A percentile compares a stretch with the other conserved stretches of the same genome.
phyloP scores from a whole-genome alignment of 2,329 filamentous ascomycete species.

The Cladobotryum mycophilum region DNA sequence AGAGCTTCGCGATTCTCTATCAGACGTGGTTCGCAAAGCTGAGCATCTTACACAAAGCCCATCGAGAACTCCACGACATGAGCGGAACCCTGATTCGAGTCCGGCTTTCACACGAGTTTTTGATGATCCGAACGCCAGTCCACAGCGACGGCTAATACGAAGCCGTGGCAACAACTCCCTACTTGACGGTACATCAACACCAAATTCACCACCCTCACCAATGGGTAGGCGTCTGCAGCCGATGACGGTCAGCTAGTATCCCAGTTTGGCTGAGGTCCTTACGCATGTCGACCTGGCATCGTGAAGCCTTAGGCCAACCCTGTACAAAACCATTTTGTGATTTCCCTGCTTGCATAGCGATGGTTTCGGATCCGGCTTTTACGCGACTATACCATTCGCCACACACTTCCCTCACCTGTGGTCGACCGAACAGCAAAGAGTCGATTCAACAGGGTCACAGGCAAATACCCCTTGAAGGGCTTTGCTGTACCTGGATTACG shows the following conservation, averaged over 20 bases:
- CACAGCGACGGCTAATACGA: constrained; percentile 44
- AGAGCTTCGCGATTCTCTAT: constrained; percentile 52
- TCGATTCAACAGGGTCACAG: neutral
- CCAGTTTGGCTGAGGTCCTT: neutral
- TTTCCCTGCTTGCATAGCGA: constrained; percentile 34
- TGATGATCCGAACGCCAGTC: constrained; percentile 53
- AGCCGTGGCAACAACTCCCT: constrained; percentile 50
- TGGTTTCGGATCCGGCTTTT: constrained; percentile 21
- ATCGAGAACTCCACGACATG: constrained; percentile 41
- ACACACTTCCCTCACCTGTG: constrained; percentile 6
- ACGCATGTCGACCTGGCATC: neutral
- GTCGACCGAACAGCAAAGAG: neutral
- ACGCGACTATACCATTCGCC: constrained; percentile 12
- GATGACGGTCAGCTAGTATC: constrained; percentile 53
- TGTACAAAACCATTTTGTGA: constrained; percentile 25
- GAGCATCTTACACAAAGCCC: constrained; percentile 55
- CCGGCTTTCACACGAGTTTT: constrained; percentile 64
- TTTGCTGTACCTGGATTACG: neutral
- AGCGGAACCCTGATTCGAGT: constrained; percentile 47
- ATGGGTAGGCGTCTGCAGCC: constrained; percentile 52
- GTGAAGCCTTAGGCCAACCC: constrained; percentile 4
- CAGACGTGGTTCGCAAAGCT: constrained; percentile 52
- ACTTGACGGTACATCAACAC: constrained; percentile 43
- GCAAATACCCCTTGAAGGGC: neutral
- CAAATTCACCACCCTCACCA: constrained; percentile 45